Conservation (phyloP, 1,284 basidiomycete genomes). For the Boletus subluridellus region DNA sequence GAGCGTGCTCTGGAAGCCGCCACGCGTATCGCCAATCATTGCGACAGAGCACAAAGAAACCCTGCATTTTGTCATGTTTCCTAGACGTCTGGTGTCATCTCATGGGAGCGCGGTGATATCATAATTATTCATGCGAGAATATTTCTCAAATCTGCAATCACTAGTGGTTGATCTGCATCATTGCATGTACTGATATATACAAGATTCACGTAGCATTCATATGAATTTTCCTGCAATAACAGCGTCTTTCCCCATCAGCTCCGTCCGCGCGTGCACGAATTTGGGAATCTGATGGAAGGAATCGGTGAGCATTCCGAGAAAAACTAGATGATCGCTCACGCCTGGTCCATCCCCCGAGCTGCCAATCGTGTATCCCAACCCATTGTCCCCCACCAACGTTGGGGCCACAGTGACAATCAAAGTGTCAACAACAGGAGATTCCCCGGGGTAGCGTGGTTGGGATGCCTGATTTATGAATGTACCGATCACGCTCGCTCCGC, state of each 20-base stretch:
- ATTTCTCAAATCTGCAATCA: neutral
- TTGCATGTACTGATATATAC: neutral
- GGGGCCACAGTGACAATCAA: constrained; percentile 85
- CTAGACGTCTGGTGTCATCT: constrained; percentile 4
- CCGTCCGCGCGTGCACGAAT: constrained; percentile 37
- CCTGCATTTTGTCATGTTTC: constrained; percentile 44
- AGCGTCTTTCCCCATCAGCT: constrained; percentile 42
- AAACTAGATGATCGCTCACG: constrained; percentile 13
- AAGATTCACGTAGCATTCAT: constrained; percentile 3
- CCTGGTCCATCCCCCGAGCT: constrained; percentile 5
- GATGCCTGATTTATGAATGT: constrained; percentile 57
- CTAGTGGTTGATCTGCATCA: neutral
- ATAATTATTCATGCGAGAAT: neutral
- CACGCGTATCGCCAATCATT: constrained; percentile 56
- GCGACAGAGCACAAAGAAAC: constrained; percentile 63
- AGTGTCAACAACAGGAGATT: constrained; percentile 48
- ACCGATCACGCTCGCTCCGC: constrained; percentile 80
- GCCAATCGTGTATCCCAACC: constrained; percentile 54
- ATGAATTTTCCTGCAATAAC: constrained; percentile 36
- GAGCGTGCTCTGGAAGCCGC: constrained; percentile 60
- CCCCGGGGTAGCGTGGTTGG: constrained; percentile 4
- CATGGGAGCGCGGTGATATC: constrained; percentile 1
- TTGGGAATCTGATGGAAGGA: constrained; percentile 24
- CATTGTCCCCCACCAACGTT: constrained; percentile 68
- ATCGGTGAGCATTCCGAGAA: neutral